These are phyloP conservation scores for Strobilomyces confusus DNA, from an alignment of 768 basidiomycete genomes.

Conservation along the genomic window DNA sequence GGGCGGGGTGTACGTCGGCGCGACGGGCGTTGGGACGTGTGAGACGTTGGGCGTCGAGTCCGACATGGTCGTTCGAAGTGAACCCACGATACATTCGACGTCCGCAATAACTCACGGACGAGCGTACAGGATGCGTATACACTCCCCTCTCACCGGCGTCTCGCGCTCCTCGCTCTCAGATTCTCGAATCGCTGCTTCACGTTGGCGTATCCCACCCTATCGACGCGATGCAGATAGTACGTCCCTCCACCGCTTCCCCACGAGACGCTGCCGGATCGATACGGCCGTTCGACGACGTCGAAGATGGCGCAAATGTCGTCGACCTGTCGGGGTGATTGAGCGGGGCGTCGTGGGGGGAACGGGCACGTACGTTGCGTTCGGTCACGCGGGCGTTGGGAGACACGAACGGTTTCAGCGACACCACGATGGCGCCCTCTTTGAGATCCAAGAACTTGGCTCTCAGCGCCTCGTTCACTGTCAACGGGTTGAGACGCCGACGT, in stretches of 20 bases:
- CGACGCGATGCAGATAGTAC: slow-evolving; percentile 76
- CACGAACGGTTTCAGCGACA: slow-evolving; percentile 86
- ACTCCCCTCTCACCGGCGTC: slow-evolving; percentile 19
- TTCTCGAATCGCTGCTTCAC: slow-evolving; percentile 56
- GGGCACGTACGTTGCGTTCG: slow-evolving; percentile 68
- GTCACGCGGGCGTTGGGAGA: slow-evolving; percentile 73
- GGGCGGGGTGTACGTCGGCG: slow-evolving; percentile 34
- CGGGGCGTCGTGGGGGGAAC: background rate
- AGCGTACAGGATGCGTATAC: no score
- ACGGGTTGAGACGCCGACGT: background rate
- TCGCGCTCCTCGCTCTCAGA: slow-evolving; percentile 31
- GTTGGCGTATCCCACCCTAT: slow-evolving; percentile 64
- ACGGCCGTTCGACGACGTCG: slow-evolving; percentile 63
- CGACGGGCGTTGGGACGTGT: slow-evolving; percentile 20
- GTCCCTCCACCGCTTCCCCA: slow-evolving; percentile 72
- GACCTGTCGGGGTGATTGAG: slow-evolving; percentile 39
- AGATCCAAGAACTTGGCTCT: slow-evolving; percentile 90
- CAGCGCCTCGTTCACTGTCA: slow-evolving; percentile 81
- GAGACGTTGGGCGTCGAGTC: slow-evolving; percentile 14
- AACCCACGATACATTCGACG: no score
- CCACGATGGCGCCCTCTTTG: slow-evolving; percentile 87
- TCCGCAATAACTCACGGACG: no score
- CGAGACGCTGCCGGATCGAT: slow-evolving; percentile 72
- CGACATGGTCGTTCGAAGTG: no score
- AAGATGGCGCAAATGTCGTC: slow-evolving; percentile 83